phyloP scores from a whole-genome alignment of 306 rosid genomes.

The Oxytropis ochrocephala region DNA sequence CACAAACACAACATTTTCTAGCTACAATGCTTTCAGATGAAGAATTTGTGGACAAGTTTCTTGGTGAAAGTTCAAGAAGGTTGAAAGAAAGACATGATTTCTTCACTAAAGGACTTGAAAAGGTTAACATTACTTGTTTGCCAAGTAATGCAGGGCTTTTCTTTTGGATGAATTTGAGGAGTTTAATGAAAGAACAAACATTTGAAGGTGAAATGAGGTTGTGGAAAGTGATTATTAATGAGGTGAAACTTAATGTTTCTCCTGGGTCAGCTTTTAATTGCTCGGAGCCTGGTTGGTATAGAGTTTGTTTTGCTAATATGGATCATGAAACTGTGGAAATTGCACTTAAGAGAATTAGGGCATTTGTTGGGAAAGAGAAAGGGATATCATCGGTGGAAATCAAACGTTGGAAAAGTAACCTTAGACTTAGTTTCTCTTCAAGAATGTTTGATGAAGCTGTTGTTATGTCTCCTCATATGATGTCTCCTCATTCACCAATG shows the following conservation, averaged over 20 bases:
- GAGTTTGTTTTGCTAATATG: constrained; percentile 94
- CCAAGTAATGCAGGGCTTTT: constrained; percentile 72
- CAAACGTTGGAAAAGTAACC: constrained; percentile 31
- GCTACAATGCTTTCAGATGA: constrained; percentile 62
- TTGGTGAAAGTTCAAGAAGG: constrained; percentile 49
- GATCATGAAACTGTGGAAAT: constrained; percentile 58
- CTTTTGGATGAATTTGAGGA: constrained; percentile 73
- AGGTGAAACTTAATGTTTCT: constrained; percentile 77
- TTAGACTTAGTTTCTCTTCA: constrained; percentile 48
- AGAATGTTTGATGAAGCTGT: constrained; percentile 52
- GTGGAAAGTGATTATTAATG: constrained; percentile 60
- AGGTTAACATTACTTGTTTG: constrained; percentile 55
- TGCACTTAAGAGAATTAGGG: constrained; percentile 56
- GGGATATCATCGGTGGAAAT: not conserved
- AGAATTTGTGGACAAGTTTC: constrained; percentile 32
- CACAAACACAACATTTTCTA: constrained; percentile 67
- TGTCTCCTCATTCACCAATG: constrained; percentile 77
- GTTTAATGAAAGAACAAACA: constrained; percentile 43
- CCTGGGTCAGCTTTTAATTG: constrained; percentile 79
- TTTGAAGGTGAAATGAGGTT: constrained; percentile 61
- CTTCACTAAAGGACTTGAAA: constrained; percentile 51
- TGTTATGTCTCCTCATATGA: constrained; percentile 52
- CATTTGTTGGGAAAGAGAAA: constrained; percentile 40
- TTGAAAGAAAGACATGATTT: constrained; percentile 26
- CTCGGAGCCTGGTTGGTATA: constrained; percentile 80